A percentile compares a stretch with the other conserved stretches of the same genome.
Evolutionary conservation across 169 alveolate genomes (phyloP).

Genomic region (Babesia bovis): DNA sequence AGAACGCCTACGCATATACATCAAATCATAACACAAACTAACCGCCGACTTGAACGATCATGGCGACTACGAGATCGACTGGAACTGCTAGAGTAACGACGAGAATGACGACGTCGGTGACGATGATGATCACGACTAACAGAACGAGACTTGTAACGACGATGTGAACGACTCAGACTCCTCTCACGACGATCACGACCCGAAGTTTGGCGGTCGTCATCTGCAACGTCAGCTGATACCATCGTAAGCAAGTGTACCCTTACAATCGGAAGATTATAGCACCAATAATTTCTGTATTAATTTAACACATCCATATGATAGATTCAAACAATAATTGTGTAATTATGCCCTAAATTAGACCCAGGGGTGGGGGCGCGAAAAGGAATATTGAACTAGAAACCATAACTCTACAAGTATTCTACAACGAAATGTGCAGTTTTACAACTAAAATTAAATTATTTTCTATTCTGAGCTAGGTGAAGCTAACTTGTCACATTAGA

Average conservation of each 20-base stretch:
- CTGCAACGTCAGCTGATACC: slow-evolving; percentile 42
- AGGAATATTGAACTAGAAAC: too few species aligned
- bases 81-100: slow-evolving; percentile 18
- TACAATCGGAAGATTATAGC: slow-evolving; percentile 4
- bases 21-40: not conserved
- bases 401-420: too few species aligned
- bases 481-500: not conserved
- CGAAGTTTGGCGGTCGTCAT: slow-evolving; percentile 7
- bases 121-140: not conserved
- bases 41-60: slow-evolving; percentile 27
- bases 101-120: not conserved
- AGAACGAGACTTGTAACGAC: slow-evolving; percentile 19
- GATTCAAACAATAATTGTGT: too few species aligned
- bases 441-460: too few species aligned
- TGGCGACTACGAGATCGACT: slow-evolving; percentile 31
- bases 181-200: slow-evolving; percentile 14
- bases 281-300: not conserved
- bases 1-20: not conserved
- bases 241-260: slow-evolving; percentile 17
- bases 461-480: too few species aligned
- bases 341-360: too few species aligned
- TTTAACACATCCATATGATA: not conserved
- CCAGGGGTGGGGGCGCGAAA: slow-evolving; percentile 28
- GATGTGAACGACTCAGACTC: slow-evolving; percentile 14
- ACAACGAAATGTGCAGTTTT: too few species aligned